Conservation (phyloP, 257 asterid species). For the Cruciata laevipes region DNA sequence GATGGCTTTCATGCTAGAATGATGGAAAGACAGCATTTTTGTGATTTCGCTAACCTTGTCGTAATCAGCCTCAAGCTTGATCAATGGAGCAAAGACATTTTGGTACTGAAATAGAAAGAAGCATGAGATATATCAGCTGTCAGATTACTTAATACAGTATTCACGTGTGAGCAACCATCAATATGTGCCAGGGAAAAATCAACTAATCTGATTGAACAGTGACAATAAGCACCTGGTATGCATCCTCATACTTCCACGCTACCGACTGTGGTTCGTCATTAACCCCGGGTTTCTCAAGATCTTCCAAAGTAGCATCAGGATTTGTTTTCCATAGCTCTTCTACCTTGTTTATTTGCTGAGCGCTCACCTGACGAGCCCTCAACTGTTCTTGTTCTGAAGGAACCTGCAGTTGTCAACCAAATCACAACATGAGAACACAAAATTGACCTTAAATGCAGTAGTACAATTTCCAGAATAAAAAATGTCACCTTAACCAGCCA, state of each 20-base stretch:
- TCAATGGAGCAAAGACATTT: slow-evolving; percentile 96
- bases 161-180: not conserved
- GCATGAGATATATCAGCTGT: not conserved
- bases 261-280: slow-evolving; percentile 98
- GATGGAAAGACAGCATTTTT: not conserved
- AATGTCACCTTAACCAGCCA: slow-evolving; percentile 86
- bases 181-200: not conserved
- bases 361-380: slow-evolving; percentile 96
- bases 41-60: slow-evolving; percentile 57
- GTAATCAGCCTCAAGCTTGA: slow-evolving; percentile 99
- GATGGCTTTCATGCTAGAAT: not conserved
- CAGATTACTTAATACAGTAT: not conserved
- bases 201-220: not conserved
- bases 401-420: slow-evolving; percentile 42
- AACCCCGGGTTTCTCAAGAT: slow-evolving; percentile 99
- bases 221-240: slow-evolving; percentile 68
- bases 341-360: slow-evolving; percentile 96
- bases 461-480: slow-evolving; percentile 9
- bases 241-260: slow-evolving; percentile 91
- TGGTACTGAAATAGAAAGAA: slow-evolving; percentile 59
- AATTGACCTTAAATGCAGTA: slow-evolving; percentile 1
- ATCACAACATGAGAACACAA: slow-evolving; percentile 13
- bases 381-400: slow-evolving; percentile 98
- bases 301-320: slow-evolving; percentile 93
- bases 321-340: slow-evolving; percentile 99